Conservation (phyloP, 75 land plant species). For the Adiantum capillusveneris region DNA sequence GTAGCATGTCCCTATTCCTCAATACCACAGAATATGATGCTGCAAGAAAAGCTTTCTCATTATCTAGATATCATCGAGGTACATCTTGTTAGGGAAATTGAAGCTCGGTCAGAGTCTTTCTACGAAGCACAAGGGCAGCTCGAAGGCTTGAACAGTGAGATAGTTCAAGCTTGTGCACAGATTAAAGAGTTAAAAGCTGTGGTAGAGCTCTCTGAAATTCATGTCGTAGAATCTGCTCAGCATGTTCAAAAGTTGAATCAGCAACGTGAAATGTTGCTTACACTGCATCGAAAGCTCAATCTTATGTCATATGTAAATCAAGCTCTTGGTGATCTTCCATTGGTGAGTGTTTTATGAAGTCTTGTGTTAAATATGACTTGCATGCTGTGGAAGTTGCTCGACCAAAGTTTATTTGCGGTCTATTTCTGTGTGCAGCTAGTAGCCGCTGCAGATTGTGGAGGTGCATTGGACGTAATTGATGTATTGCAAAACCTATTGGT, state of each 20-base stretch:
- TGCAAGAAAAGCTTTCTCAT: conserved; percentile 90
- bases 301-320: conserved; percentile 84
- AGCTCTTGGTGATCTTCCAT: conserved; percentile 69
- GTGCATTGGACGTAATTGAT: conserved; percentile 90
- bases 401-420: neutral
- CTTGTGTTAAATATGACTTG: neutral
- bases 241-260: conserved; percentile 52
- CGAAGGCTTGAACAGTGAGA: conserved; percentile 69
- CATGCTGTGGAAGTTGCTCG: neutral
- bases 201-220: conserved; percentile 51
- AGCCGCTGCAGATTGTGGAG: conserved; percentile 87
- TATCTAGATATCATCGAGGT: conserved; percentile 90
- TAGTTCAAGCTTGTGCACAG: conserved; percentile 69
- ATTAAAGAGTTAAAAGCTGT: conserved; percentile 77
- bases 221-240: conserved; percentile 73
- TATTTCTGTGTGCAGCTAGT: conserved; percentile 58
- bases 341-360: conserved; percentile 39
- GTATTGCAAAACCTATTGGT: conserved; percentile 90
- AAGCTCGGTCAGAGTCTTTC: conserved; percentile 79
- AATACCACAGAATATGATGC: conserved; percentile 51
- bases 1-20: conserved; percentile 86
- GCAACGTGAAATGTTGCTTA: conserved; percentile 48
- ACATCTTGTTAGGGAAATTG: conserved; percentile 92
- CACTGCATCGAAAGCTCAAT: conserved; percentile 65
- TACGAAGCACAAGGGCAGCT: conserved; percentile 94